These are phyloP conservation scores for Pisolithus thermaeus DNA, from an alignment of 1,284 basidiomycete genomes.

Conservation along the genomic window DNA sequence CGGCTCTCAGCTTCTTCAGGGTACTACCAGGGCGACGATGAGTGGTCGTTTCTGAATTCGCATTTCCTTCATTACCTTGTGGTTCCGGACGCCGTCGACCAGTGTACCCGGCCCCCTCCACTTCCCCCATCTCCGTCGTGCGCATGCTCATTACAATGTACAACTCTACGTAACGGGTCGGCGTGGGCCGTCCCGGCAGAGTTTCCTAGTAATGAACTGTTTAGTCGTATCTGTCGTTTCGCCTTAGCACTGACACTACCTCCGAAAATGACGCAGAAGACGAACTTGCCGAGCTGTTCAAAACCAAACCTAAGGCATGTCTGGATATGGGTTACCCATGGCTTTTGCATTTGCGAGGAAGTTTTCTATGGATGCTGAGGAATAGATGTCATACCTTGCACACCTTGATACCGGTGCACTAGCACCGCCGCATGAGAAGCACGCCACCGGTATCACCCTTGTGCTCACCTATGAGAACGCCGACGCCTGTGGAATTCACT, in stretches of 20 bases:
- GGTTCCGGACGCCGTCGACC: too few species aligned
- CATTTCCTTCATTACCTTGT: too few species aligned
- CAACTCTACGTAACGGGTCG: too few species aligned
- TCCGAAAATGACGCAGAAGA: slow-evolving; percentile 34
- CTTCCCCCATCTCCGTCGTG: too few species aligned
- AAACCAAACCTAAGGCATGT: slow-evolving; percentile 45
- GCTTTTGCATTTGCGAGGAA: slow-evolving; percentile 39
- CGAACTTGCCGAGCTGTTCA: slow-evolving; percentile 41
- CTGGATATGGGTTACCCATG: slow-evolving; percentile 55
- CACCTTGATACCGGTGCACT: slow-evolving; percentile 54
- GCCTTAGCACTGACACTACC: slow-evolving; percentile 19
- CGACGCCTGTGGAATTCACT: slow-evolving; percentile 58
- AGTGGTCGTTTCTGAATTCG: too few species aligned
- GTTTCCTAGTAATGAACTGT: too few species aligned
- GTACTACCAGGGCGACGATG: too few species aligned
- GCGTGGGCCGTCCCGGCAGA: too few species aligned
- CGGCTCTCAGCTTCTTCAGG: too few species aligned
- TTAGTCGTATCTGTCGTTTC: too few species aligned
- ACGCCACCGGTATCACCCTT: slow-evolving; percentile 40
- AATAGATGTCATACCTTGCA: slow-evolving; percentile 34
- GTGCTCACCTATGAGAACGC: slow-evolving; percentile 32
- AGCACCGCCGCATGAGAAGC: slow-evolving; percentile 45
- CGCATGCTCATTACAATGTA: too few species aligned
- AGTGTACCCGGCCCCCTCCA: too few species aligned
- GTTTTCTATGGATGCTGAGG: slow-evolving; percentile 37